phyloP scores from a whole-genome alignment of 495 filamentous ascomycete genomes.

The Penicillium argentinense region DNA sequence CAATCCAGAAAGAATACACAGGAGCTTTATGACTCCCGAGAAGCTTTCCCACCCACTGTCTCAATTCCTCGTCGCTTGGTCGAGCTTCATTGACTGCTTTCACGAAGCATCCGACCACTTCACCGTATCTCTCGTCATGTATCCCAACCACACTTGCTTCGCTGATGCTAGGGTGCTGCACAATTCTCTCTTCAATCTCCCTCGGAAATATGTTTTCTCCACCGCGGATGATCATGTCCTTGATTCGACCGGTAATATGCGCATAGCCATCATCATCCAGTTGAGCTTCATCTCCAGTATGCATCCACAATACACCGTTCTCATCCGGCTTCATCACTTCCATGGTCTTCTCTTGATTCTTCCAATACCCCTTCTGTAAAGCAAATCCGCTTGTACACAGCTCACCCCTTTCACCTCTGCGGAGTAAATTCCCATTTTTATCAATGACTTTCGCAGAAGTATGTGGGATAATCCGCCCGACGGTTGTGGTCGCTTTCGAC shows the following conservation, averaged over 20 bases:
- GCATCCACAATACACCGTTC: slow-evolving; percentile 22
- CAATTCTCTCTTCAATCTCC: slow-evolving; percentile 26
- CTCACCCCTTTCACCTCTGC: slow-evolving; percentile 65
- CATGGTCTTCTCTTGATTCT: slow-evolving; percentile 58
- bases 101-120: slow-evolving; percentile 29
- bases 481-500: slow-evolving; percentile 25
- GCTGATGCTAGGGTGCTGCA: slow-evolving; percentile 12
- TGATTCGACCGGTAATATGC: slow-evolving; percentile 55
- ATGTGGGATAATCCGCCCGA: slow-evolving; percentile 74
- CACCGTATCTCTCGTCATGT: slow-evolving; percentile 16
- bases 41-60: slow-evolving; percentile 44
- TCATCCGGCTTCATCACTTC: slow-evolving; percentile 58
- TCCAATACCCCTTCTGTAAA: slow-evolving; percentile 83
- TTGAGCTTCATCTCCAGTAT: slow-evolving; percentile 25
- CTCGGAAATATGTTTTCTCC: slow-evolving; percentile 30
- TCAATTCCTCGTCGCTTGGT: slow-evolving; percentile 8
- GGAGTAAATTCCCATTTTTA: slow-evolving; percentile 48
- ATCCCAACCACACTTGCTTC: slow-evolving; percentile 25
- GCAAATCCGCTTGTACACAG: slow-evolving; percentile 72
- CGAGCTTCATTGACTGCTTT: not conserved
- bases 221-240: slow-evolving; percentile 66
- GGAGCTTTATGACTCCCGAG: slow-evolving; percentile 60
- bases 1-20: slow-evolving; percentile 58
- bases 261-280: slow-evolving; percentile 23
- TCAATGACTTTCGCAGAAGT: slow-evolving; percentile 70